phyloP scores from a whole-genome alignment of 768 basidiomycete species.

The Tulasnella sp. region DNA sequence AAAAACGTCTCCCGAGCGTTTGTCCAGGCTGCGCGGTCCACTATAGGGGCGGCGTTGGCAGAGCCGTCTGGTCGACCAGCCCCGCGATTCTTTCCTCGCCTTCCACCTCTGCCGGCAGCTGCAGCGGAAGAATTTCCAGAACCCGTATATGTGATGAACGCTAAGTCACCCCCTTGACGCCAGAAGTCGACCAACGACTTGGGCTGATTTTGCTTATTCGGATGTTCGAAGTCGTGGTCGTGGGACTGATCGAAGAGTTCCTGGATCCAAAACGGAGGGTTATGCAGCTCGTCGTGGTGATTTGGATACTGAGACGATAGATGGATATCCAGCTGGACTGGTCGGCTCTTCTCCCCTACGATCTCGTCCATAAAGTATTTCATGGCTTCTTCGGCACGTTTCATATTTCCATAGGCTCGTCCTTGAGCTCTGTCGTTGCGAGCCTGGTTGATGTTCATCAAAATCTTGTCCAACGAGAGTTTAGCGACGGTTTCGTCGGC shows the following conservation, averaged over 20 bases:
- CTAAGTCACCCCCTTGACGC: slow-evolving; percentile 41
- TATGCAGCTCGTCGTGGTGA: slow-evolving; percentile 38
- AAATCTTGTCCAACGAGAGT: background rate
- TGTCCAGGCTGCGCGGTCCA: background rate
- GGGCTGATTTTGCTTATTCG: background rate
- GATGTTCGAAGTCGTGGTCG: slow-evolving; percentile 19
- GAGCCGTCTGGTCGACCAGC: background rate
- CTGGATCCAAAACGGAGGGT: slow-evolving; percentile 46
- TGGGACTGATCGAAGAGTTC: slow-evolving; percentile 18
- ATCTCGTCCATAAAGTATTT: slow-evolving; percentile 40
- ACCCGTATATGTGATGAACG: slow-evolving; percentile 29
- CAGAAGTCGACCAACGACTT: slow-evolving; percentile 43
- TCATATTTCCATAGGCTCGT: slow-evolving; percentile 39
- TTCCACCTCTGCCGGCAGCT: background rate
- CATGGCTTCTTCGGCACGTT: slow-evolving; percentile 43
- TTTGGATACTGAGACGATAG: slow-evolving; percentile 43
- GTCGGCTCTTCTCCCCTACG: slow-evolving; percentile 31
- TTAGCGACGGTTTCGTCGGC: slow-evolving; percentile 22
- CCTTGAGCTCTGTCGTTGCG: slow-evolving; percentile 26
- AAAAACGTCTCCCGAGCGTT: background rate
- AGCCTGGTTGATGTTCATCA: background rate
- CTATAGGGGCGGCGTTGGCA: background rate
- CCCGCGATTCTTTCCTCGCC: no score
- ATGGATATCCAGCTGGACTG: slow-evolving; percentile 37
- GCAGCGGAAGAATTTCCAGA: background rate